Base-by-base conservation (phyloP, 257 asterid species). In the Capsicum rhomboideum region DNA sequence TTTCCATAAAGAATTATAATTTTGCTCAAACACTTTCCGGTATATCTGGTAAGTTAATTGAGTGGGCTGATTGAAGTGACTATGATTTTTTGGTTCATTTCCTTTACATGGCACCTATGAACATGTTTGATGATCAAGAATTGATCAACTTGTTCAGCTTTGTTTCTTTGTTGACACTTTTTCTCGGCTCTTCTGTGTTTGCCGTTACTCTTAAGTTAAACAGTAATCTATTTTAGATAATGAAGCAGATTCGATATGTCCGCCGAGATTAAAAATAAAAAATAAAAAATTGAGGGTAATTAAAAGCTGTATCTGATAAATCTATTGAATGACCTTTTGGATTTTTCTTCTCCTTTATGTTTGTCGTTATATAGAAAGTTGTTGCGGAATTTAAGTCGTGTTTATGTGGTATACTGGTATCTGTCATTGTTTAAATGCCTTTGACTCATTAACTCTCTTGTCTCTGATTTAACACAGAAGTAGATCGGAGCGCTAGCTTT, bases 401-500 rank as follows among this genome's bases (percentile, higher is more conserved):
- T 44, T 50, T 52, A 50, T 8, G 46, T 77, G 17, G 44, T 34
- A 34, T 2, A 34, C 40, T 77, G 17, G 44, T 77, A 77, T 31
- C 63, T 26, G 18, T 77, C 82, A 50, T 28, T 77, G 82, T 9
- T 77, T 77, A 46, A n/a, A n/a, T 77, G 81, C 59, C 80, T 74
- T 14, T 77, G 26, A 34, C 40, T 77, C 42, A 77, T 17, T 50
- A 26, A 50, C 63, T 77, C 59, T 37, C 34, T 81, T 4, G 18
- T 75, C 83, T 82, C 77, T 78, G 13, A 68, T 80, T 77, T 42
- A 28, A 44, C 75, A 69, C 86, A 78, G 86, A 79, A 69, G 85
- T 75, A 17, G 58, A 23, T 14, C 40, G 10, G 20, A 80, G 79
- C 83, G 74, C 81, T 77, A 50, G 26, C 61, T 23, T 75, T 50